Evolutionary conservation across 2,329 filamentous ascomycete genomes (phyloP), one percentile per base, ranked within the genome.

Genomic region (Cytospora piceae): DNA sequence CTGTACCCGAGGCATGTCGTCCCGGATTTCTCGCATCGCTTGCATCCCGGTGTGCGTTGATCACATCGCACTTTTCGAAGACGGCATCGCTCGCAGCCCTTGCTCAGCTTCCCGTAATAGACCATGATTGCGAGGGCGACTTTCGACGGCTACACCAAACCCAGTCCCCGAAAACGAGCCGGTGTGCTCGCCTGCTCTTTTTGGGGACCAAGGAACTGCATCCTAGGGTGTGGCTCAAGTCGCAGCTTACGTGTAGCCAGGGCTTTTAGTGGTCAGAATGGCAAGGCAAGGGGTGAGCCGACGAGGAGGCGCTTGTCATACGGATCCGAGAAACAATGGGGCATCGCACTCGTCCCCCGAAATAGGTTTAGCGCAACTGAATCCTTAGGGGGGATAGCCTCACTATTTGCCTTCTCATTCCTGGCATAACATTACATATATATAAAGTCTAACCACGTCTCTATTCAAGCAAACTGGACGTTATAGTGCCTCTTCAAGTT

Each of bases 41-140:
- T 52, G 56, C 73, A 74, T 51, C 34, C 62, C 1, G 73, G 73
- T 49, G 59, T 71, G 22, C 67, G 60, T 66, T 72, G 67, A 54
- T 73, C 73, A 51, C 73, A 74, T 71, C 73, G 72, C 58, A 74
- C 62, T 52, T 73, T 74, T 12, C 71, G 71, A 56, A 68, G 65
- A 24, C 71, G 73, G 62, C 72, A 73, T 27, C 70, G 69, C 57
- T 74, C 66, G 51, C 73, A 73, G 34, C 73, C 72, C 67, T 71
- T 71, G 57, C 71, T 72, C 31, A 70, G 54, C 8, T 31, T 59
- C 14, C 71, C 71, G 58, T 71, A 68, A 32, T 71, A 73, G 24
- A 66, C 71, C 71, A 73, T 73, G 1, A 24, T 14, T 49, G 46
- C 46, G n/a, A 49, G 3, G 20, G 46, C 27, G 22, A 22, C n/a